Evolutionary conservation across 2,329 filamentous ascomycete genomes (phyloP), one percentile per base, ranked within the genome.

Genomic region (Phaeophleospora eucalypticola): DNA sequence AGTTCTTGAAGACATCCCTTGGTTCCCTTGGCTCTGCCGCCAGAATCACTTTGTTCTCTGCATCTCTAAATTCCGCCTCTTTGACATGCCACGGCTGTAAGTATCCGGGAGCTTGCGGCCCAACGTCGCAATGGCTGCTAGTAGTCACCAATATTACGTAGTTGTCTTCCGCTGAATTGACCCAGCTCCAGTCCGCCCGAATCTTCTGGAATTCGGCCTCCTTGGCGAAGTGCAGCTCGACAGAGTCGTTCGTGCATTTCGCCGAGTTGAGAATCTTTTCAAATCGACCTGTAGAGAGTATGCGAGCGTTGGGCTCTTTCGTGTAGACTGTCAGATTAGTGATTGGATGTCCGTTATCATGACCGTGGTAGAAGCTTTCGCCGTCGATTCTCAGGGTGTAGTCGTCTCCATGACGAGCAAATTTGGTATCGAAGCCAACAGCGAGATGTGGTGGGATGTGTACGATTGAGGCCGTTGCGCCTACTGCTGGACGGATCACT

Each of bases 31-130:
- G 34, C n/a, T 35, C 27, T n/a, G 21, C 43, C 4, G 7, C 20
- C 15, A 46, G 9, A 1, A 21, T 36, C n/a, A 36, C 18, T 6
- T 12, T 36, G 10, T 41, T 41, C 15, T 15, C 12, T 2, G 10
- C 3, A 14, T 41, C 15, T 16, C 41, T 19, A 20, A 46, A 46
- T 4, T 27, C 10, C 0, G 32, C 43, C 8, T 39, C 32, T 4
- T 15, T 21, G 4, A 46, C 37, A 29, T 19, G 15, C 43, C 43
- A 46, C 4, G 37, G 43, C 36, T 46, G 43, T 3, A 46, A 2
- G 19, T 40, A 21, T 4, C 34, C 16, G 2, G 36, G 24, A 12
- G 21, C 36, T 15, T 40, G 21, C 1, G 12, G 4, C 3, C 43
- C 43, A 3, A 10, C n/a, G 19, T 46, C 43, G 29, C 43, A 46